Percentiles rank a stretch among this genome's conserved stretches.
These are phyloP conservation scores for Diplodia corticola DNA, from an alignment of 2,329 filamentous ascomycete species.

Conservation along the genomic window DNA sequence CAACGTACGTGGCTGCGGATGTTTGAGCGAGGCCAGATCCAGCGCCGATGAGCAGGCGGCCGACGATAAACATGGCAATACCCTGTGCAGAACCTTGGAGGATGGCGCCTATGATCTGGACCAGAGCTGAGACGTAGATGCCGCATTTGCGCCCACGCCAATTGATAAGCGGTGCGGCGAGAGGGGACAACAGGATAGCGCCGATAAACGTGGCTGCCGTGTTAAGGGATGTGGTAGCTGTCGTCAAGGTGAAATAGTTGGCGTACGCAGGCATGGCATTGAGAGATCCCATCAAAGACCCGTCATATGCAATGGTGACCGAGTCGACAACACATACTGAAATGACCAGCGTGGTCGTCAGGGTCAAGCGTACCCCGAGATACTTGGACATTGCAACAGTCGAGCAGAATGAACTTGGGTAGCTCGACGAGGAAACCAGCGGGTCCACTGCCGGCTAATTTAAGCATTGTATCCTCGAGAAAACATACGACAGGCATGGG, in stretches of 20 bases:
- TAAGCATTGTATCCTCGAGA: no score
- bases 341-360: slow-evolving; percentile 29
- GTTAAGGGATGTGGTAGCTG: slow-evolving; percentile 37
- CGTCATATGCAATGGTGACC: slow-evolving; percentile 36
- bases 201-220: slow-evolving; percentile 32
- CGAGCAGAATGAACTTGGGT: no score
- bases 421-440: not conserved
- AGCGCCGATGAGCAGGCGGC: not conserved
- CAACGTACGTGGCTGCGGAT: not conserved
- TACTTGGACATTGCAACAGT: not conserved
- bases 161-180: not conserved
- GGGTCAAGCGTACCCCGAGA: slow-evolving; percentile 24
- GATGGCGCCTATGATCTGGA: slow-evolving; percentile 18
- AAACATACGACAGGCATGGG: no score
- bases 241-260: slow-evolving; percentile 38
- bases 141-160: slow-evolving; percentile 1
- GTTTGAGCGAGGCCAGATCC: not conserved
- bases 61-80: not conserved
- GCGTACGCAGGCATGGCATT: slow-evolving; percentile 40
- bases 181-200: slow-evolving; percentile 21
- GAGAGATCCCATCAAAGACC: slow-evolving; percentile 38
- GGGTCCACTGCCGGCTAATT: not conserved
- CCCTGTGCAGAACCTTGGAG: not conserved
- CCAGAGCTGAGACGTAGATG: slow-evolving; percentile 4
- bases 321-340: slow-evolving; percentile 33